phyloP scores from a whole-genome alignment of 116 monocot genomes.

The Posidonia oceanica region DNA sequence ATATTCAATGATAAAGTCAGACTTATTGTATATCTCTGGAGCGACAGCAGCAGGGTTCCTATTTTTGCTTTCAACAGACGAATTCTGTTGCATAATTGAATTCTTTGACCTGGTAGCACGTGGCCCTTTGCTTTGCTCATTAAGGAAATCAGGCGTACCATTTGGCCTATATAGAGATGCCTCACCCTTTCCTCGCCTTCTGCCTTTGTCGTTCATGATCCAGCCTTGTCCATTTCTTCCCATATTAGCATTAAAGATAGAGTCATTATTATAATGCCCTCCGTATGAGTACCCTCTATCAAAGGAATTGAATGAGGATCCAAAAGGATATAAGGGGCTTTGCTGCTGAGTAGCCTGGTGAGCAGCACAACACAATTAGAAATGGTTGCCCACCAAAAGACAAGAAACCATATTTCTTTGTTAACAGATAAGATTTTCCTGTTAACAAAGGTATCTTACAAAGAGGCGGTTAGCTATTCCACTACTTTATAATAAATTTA shows the following conservation, averaged over 20 bases:
- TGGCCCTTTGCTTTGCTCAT: conserved; percentile 77
- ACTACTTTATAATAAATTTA: too few relatives aligned
- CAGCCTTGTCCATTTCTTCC: conserved; percentile 28
- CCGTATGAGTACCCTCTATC: conserved; percentile 41
- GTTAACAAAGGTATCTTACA: too few relatives aligned
- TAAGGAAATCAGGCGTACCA: conserved; percentile 48
- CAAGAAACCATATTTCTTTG: background rate
- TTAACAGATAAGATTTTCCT: too few relatives aligned
- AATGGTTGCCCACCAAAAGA: background rate
- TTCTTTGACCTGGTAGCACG: conserved; percentile 51
- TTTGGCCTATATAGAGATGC: conserved; percentile 34
- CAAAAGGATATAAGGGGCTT: conserved; percentile 38
- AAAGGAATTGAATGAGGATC: conserved; percentile 29
- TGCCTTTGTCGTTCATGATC: conserved; percentile 31
- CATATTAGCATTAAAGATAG: conserved; percentile 28
- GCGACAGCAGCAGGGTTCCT: conserved; percentile 10
- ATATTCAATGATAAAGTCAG: conserved; percentile 62
- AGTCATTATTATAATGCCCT: conserved; percentile 28
- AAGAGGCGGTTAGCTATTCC: too few relatives aligned
- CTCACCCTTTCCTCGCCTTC: conserved; percentile 41
- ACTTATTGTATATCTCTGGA: conserved; percentile 42
- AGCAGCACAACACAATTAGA: background rate
- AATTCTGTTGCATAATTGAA: conserved; percentile 11
- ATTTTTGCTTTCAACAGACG: conserved; percentile 17
- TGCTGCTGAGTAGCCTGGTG: conserved; percentile 41